These are phyloP conservation scores for Bondarzewia mesenterica DNA, from an alignment of 1,284 basidiomycete species.

Conservation along the genomic window DNA sequence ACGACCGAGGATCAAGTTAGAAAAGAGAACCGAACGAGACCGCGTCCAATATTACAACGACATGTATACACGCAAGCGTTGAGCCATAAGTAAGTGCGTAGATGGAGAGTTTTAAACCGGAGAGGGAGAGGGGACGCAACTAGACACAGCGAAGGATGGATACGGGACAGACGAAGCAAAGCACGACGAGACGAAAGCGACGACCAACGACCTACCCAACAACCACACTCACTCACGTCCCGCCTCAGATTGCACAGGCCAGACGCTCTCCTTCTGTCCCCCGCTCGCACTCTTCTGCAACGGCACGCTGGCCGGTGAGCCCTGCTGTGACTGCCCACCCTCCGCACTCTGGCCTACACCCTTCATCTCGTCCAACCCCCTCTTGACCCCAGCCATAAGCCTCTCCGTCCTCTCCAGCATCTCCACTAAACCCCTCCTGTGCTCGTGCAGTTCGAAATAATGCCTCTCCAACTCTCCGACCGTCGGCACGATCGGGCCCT, in stretches of 20 bases:
- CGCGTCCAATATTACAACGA: not conserved
- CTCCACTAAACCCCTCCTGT: conserved; percentile 56
- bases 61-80: not conserved
- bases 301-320: conserved; percentile 17
- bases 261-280: conserved; percentile 23
- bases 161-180: not conserved
- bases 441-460: conserved; percentile 52
- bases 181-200: not conserved
- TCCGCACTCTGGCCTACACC: conserved; percentile 12
- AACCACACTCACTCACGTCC: not conserved
- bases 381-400: conserved; percentile 61
- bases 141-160: not conserved
- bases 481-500: conserved; percentile 35
- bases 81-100: too few relatives aligned
- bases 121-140: not conserved
- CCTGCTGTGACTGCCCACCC: conserved; percentile 8
- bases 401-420: conserved; percentile 65
- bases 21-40: not conserved
- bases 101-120: not conserved
- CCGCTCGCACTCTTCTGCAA: conserved; percentile 19
- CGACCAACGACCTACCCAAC: too few relatives aligned
- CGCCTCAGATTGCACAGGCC: conserved; percentile 20
- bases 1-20: not conserved
- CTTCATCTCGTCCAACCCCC: conserved; percentile 66
- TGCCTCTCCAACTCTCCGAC: conserved; percentile 59